These are phyloP conservation scores for Mortierella sp. DNA, from an alignment of 371 early-diverging fungal species.

Conservation along the genomic window DNA sequence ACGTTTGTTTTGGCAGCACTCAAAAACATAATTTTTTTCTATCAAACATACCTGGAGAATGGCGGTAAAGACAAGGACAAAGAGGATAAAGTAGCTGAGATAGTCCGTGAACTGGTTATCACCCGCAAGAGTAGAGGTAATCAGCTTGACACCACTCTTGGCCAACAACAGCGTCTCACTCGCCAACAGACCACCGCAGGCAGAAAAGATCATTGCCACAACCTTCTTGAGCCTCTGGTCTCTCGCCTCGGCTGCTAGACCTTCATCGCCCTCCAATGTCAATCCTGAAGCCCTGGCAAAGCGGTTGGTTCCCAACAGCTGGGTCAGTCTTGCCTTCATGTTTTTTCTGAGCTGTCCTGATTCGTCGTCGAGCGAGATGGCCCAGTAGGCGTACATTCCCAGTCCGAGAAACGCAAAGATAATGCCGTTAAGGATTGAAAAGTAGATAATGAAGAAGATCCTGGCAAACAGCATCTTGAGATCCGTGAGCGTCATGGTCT, in stretches of 20 bases:
- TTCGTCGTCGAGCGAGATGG: constrained; percentile 57
- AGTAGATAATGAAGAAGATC: constrained; percentile 75
- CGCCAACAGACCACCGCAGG: constrained; percentile 74
- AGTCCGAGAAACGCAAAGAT: constrained; percentile 66
- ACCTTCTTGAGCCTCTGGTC: constrained; percentile 61
- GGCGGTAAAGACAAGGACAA: constrained; percentile 70
- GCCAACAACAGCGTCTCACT: constrained; percentile 76
- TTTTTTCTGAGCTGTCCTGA: constrained; percentile 50
- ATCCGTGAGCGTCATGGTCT: constrained; percentile 67
- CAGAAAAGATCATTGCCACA: constrained; percentile 73
- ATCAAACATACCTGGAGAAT: constrained; percentile 66
- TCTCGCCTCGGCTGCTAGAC: constrained; percentile 28
- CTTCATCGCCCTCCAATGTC: constrained; percentile 43
- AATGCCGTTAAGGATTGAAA: constrained; percentile 70
- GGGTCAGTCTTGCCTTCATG: constrained; percentile 44
- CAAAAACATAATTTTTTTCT: background rate
- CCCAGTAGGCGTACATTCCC: constrained; percentile 73
- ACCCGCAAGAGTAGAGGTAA: constrained; percentile 66
- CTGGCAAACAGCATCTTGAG: constrained; percentile 71
- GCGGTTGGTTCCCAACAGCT: constrained; percentile 43
- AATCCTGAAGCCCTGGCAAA: constrained; percentile 47
- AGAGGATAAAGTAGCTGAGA: constrained; percentile 70
- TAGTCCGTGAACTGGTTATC: constrained; percentile 75
- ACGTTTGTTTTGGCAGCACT: background rate
- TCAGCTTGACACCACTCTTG: constrained; percentile 75